A percentile compares a stretch with the other conserved stretches of the same genome.
Conservation (phyloP, 2,329 filamentous ascomycete species). For the Trichoderma citrinoviride region DNA sequence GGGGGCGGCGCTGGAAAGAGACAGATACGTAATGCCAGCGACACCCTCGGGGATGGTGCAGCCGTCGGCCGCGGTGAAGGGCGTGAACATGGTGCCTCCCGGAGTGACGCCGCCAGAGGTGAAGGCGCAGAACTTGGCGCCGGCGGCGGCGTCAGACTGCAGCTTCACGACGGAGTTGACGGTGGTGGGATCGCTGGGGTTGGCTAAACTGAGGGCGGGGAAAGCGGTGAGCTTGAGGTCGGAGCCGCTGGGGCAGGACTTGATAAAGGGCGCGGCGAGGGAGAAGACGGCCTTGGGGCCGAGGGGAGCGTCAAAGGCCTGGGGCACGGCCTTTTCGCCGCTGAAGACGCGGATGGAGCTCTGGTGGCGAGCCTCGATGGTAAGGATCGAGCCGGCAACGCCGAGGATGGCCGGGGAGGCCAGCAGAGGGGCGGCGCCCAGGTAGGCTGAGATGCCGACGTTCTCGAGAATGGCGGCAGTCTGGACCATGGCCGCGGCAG, state of each 20-base stretch:
- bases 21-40: constrained; percentile 64
- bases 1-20: constrained; percentile 56
- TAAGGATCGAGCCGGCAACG: constrained; percentile 68
- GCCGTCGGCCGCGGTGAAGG: constrained; percentile 49
- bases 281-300: constrained; percentile 69
- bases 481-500: constrained; percentile 64
- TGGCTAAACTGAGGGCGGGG: constrained; percentile 54
- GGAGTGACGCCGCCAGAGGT: constrained; percentile 57
- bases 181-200: constrained; percentile 37
- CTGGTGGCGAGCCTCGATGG: constrained; percentile 71
- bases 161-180: constrained; percentile 38
- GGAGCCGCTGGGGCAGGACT: constrained; percentile 65
- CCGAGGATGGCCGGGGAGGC: constrained; percentile 58
- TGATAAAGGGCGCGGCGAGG: constrained; percentile 70
- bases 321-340: constrained; percentile 59
- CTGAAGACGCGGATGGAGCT: constrained; percentile 65
- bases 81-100: constrained; percentile 59
- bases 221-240: constrained; percentile 62
- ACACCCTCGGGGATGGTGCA: constrained; percentile 63
- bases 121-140: constrained; percentile 63
- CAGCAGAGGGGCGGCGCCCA: constrained; percentile 67
- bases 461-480: constrained; percentile 70
- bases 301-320: constrained; percentile 68
- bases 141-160: constrained; percentile 48
- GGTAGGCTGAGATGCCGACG: constrained; percentile 70